Evolutionary conservation across 2,329 filamentous ascomycete genomes (phyloP), one percentile per base, ranked within the genome.

Genomic region (Piedraia hortae): DNA sequence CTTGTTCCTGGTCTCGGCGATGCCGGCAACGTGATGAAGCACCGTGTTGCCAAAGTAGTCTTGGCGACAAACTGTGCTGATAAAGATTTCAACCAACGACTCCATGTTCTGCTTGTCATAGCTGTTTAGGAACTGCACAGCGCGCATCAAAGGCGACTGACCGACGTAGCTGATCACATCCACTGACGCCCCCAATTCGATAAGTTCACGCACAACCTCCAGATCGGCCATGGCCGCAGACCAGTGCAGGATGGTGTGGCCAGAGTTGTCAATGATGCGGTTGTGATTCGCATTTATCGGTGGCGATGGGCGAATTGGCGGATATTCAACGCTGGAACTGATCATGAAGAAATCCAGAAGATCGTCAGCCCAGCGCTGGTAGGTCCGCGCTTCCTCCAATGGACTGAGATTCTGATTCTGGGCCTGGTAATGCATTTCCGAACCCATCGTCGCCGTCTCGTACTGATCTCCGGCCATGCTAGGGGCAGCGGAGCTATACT

Each of bases 161-260:
- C 53, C 48, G 24, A 47, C 51, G 28, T 51, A 57, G 1, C 64
- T 65, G 28, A 69, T 58, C 3, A 68, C 64, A 14, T 64, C 62
- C 9, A 77, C 54, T 28, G 64, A 64, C 6, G 82, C 78, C 18
- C 73, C 69, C 28, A 80, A 77, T 18, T 65, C 59, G 34, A 85
- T 70, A 10, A 97, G 54, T 43, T 89, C 72, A 43, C 70, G 77
- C 29, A 91, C 75, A 9, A 93, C 74, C 21, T 82, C 73, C 14
- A 91, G 55, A 34, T 93, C 85, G 26, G 85, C 85, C 82, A 97
- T 97, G 12, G 85, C 77, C 23, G 77, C 78, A 10, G 80, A 85
- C 85, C 85, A 97, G 42, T 97, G 85, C 32, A 97, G 59, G 4
- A 82, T 80, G 2, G 78, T 89, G 39, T 93, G 80, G 6, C 70